Conservation (phyloP, 2,329 filamentous ascomycete species). For the Phialocephala sp. region DNA sequence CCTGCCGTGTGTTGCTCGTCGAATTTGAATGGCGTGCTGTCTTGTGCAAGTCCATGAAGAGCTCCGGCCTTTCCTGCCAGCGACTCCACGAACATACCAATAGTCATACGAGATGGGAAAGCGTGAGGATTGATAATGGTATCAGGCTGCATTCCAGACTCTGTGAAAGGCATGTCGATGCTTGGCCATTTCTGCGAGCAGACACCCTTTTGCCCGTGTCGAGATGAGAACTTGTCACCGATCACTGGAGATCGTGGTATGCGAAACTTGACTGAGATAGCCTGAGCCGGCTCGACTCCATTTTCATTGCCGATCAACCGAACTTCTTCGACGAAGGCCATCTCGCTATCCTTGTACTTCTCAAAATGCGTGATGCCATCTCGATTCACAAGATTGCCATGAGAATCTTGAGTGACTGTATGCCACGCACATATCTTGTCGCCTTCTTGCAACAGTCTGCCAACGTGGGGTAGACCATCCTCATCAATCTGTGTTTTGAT, state of each 20-base stretch:
- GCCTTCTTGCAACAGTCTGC: constrained; percentile 77
- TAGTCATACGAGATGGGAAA: constrained; percentile 99
- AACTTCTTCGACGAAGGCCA: constrained; percentile 90
- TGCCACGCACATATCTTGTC: constrained; percentile 90
- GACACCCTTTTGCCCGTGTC: constrained; percentile 98
- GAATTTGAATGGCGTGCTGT: constrained; percentile 94
- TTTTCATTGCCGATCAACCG: constrained; percentile 86
- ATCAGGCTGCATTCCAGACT: constrained; percentile 95
- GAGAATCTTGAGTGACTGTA: constrained; percentile 80
- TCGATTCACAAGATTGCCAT: constrained; percentile 79
- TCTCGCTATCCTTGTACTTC: constrained; percentile 92
- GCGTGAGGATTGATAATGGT: constrained; percentile 99
- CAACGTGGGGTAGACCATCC: constrained; percentile 85
- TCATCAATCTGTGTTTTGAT: constrained; percentile 78
- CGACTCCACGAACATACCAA: constrained; percentile 98
- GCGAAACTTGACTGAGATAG: constrained; percentile 90
- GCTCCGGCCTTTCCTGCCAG: constrained; percentile 94
- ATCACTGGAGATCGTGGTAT: constrained; percentile 90
- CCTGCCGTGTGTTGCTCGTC: constrained; percentile 89
- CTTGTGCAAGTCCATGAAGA: constrained; percentile 93
- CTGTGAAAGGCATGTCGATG: constrained; percentile 94
- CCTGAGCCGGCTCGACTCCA: constrained; percentile 82
- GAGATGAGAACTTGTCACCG: constrained; percentile 98
- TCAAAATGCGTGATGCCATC: constrained; percentile 87
- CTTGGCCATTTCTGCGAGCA: constrained; percentile 94